phyloP scores from a whole-genome alignment of 345 rosid species.

The Aquilaria malaccensis region DNA sequence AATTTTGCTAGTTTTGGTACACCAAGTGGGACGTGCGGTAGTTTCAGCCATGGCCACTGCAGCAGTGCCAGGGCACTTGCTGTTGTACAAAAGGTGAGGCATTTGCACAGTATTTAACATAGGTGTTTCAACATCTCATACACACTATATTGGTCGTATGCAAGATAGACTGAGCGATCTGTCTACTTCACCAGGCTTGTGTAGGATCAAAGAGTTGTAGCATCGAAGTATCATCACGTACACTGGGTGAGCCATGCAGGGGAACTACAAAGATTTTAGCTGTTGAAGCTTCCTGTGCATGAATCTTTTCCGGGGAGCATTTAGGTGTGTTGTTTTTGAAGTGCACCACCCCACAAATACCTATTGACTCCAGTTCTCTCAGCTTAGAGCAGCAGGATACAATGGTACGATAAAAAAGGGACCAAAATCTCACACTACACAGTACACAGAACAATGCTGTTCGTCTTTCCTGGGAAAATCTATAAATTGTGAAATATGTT shows the following conservation, averaged over 20 bases:
- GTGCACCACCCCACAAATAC: too few species aligned
- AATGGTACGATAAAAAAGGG: too few species aligned
- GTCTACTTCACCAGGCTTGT: conserved; percentile 56
- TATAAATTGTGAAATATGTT: too few species aligned
- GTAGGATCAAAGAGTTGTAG: conserved; percentile 71
- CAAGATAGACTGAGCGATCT: background rate
- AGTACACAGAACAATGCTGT: too few species aligned
- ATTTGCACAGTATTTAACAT: background rate
- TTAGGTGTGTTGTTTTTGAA: too few species aligned
- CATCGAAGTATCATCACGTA: conserved; percentile 43
- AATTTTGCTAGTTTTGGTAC: conserved; percentile 87
- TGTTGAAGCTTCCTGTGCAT: conserved; percentile 77
- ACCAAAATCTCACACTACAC: too few species aligned
- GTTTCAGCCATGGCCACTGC: conserved; percentile 62
- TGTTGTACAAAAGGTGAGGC: conserved; percentile 49
- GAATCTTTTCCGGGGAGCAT: conserved; percentile 1
- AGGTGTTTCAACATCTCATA: background rate
- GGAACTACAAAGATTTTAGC: conserved; percentile 81
- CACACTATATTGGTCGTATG: too few species aligned
- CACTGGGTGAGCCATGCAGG: conserved; percentile 80
- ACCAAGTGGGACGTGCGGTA: conserved; percentile 72
- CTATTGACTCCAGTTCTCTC: too few species aligned
- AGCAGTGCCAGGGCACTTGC: conserved; percentile 49
- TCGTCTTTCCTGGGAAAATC: too few species aligned
- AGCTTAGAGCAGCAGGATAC: too few species aligned